Evolutionary conservation across 768 basidiomycete genomes (phyloP).

Genomic region (Pholiota microspora): DNA sequence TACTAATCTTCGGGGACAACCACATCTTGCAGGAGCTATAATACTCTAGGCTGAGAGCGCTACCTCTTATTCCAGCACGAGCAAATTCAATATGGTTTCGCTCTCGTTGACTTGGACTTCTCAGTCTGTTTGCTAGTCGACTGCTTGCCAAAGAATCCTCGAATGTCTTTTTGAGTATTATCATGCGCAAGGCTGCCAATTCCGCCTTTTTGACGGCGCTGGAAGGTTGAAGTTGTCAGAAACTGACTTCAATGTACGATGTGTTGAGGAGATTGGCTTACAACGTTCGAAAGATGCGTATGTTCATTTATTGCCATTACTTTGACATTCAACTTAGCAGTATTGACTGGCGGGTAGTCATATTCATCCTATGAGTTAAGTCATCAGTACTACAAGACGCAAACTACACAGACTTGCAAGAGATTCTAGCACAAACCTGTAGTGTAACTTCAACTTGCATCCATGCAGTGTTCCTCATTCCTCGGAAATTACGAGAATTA

Average conservation of each 20-base stretch:
- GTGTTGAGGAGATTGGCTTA: slow-evolving; percentile 31
- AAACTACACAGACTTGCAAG: no score
- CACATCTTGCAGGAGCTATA: no score
- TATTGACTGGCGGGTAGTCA: neutral
- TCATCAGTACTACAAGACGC: neutral
- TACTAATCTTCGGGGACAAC: no score
- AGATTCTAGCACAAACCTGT: slow-evolving; percentile 7
- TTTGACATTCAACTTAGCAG: slow-evolving; percentile 1
- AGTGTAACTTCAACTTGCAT: slow-evolving; percentile 41
- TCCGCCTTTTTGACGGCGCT: slow-evolving; percentile 70
- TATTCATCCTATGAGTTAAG: neutral
- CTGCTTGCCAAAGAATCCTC: slow-evolving; percentile 61
- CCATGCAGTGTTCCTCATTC: slow-evolving; percentile 72
- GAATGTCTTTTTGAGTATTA: slow-evolving; percentile 71
- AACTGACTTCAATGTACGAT: neutral
- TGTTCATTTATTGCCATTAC: slow-evolving; percentile 27
- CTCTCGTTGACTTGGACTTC: neutral
- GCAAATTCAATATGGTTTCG: neutral
- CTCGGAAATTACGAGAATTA: slow-evolving; percentile 34
- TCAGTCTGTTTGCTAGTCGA: slow-evolving; percentile 13
- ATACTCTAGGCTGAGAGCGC: no score
- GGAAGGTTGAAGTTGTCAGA: slow-evolving; percentile 1
- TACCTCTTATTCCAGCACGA: neutral
- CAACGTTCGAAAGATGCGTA: slow-evolving; percentile 56
- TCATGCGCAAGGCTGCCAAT: slow-evolving; percentile 72